phyloP scores from a whole-genome alignment of 1,284 basidiomycete species.

The Xerocomus amazonicus region DNA sequence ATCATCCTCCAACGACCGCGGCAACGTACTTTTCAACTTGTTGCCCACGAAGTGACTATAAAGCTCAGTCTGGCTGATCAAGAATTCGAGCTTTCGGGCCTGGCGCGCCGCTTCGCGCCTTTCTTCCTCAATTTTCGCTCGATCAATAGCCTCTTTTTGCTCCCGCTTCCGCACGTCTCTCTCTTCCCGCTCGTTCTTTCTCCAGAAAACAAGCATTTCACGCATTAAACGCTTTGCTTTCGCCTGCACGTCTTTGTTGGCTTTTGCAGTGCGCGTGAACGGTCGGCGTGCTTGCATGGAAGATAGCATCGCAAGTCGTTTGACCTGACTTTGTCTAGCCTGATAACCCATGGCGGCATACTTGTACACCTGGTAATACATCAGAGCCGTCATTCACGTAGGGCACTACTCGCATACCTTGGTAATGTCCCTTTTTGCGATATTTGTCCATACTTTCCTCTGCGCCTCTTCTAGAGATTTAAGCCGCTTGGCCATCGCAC shows the following conservation, averaged over 20 bases:
- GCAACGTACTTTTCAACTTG: slow-evolving; percentile 87
- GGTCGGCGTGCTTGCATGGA: slow-evolving; percentile 82
- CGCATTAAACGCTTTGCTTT: slow-evolving; percentile 88
- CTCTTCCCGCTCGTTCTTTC: slow-evolving; percentile 96
- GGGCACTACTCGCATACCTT: slow-evolving; percentile 48
- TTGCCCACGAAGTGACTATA: slow-evolving; percentile 99
- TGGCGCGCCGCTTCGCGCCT: slow-evolving; percentile 93
- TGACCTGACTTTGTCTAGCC: slow-evolving; percentile 62
- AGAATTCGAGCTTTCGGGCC: slow-evolving; percentile 96
- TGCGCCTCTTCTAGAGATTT: slow-evolving; percentile 80
- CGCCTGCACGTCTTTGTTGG: slow-evolving; percentile 83
- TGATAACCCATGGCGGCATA: slow-evolving; percentile 65
- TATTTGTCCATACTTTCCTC: slow-evolving; percentile 82
- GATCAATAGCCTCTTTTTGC: slow-evolving; percentile 89
- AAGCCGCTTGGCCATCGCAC: slow-evolving; percentile 66
- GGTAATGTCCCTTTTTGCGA: slow-evolving; percentile 77
- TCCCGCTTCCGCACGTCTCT: slow-evolving; percentile 90
- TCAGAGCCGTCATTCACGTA: slow-evolving; percentile 13
- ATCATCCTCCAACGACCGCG: slow-evolving; percentile 6
- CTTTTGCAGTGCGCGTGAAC: slow-evolving; percentile 76
- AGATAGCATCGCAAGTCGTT: slow-evolving; percentile 74
- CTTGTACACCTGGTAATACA: slow-evolving; percentile 67
- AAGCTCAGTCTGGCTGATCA: slow-evolving; percentile 98
- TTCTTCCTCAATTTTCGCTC: slow-evolving; percentile 93
- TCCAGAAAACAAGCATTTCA: slow-evolving; percentile 97